phyloP scores from a whole-genome alignment of 1,139 yeast genomes.

The Candida frijolesensis region DNA sequence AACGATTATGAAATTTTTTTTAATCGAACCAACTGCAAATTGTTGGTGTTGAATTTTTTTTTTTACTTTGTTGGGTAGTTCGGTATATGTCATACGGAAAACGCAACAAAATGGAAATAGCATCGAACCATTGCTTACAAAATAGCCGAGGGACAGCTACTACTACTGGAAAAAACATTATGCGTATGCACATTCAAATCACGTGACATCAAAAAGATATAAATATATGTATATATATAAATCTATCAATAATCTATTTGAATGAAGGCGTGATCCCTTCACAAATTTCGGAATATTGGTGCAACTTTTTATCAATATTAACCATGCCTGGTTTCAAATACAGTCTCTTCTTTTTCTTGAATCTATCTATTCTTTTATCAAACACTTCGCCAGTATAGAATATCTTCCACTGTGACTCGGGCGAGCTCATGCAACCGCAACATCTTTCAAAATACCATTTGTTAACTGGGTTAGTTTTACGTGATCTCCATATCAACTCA shows the following conservation, averaged over 20 bases:
- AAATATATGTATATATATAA: background rate
- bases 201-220: background rate
- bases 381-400: constrained; percentile 65
- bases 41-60: constrained; percentile 1
- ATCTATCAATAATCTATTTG: constrained; percentile 7
- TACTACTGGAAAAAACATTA: background rate
- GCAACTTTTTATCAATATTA: constrained; percentile 32
- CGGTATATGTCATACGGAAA: background rate
- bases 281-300: constrained; percentile 31
- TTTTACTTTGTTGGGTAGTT: constrained; percentile 3
- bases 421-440: constrained; percentile 61
- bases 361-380: constrained; percentile 34
- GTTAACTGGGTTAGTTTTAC: constrained; percentile 85
- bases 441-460: constrained; percentile 97
- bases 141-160: background rate
- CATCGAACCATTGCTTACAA: background rate
- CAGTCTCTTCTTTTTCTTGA: constrained; percentile 17
- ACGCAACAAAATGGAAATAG: background rate
- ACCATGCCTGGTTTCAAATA: constrained; percentile 19
- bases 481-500: constrained; percentile 88
- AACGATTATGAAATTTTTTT: background rate
- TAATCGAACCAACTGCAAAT: background rate
- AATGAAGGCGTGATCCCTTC: constrained; percentile 40
- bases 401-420: constrained; percentile 63
- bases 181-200: background rate